Evolutionary conservation across 148 eudicot genomes (phyloP), one percentile per base, ranked within the genome.

Genomic region (Fagopyrum tataricum): DNA sequence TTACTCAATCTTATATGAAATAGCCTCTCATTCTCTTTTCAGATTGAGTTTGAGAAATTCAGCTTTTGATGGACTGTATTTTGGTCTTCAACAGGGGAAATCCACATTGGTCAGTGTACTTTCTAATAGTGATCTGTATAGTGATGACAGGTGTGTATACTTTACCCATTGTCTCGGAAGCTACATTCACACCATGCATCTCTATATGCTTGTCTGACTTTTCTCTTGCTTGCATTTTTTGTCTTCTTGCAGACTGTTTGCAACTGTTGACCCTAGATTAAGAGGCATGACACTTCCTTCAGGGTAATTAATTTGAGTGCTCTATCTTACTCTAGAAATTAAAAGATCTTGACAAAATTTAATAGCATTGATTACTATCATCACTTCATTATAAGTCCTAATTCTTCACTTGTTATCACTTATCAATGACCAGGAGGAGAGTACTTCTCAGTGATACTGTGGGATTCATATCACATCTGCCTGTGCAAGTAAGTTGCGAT

Each of bases 391-490:
- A 14, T 5, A 62, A 37, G 8, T 56, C 2, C 1, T n/a, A 31
- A 62, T 14, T 18, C 2, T 62, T 31, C 68, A 62, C 26, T 12
- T 3, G 5, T 26, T 43, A 9, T 17, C 10, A 41, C 48, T 41
- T 41, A n/a, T 68, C 23, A 23, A 56, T 76, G 53, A 73, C 70
- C 84, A 95, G 98, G 89, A 91, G 90, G 83, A 90, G 85, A 78
- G 96, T 85, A 71, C 88, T 95, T 72, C 87, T 95, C 46, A 90
- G 98, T 76, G 98, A 95, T 73, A 95, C 97, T 43, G 98, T 95
- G 72, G 98, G 98, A 62, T 95, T 95, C 73, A 91, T 95, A 80
- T 95, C 98, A 62, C 96, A 95, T 84, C 83, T 95, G 83, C 98
- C 98, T 51, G 87, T 91, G 51, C 97, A 91, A 85, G 98, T 91